Percentiles rank a stretch among this genome's conserved stretches.
phyloP scores from a whole-genome alignment of 768 basidiomycete genomes.

The Rhodotorula paludigena region DNA sequence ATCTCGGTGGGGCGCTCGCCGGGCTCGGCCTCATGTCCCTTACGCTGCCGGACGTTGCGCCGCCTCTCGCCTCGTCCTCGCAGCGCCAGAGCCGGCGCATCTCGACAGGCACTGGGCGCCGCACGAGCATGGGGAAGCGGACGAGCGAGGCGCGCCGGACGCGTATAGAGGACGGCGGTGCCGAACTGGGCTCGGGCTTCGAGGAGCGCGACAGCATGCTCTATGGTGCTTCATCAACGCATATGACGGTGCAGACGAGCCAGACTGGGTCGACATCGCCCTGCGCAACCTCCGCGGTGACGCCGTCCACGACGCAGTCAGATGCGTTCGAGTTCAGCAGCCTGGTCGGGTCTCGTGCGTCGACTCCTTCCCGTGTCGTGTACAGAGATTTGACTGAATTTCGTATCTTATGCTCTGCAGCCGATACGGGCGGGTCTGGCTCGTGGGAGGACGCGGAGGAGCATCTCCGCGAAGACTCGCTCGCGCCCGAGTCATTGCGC shows the following conservation, averaged over 20 bases:
- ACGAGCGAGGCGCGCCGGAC: neutral
- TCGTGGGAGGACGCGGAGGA: conserved; percentile 7
- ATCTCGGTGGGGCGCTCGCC: conserved; percentile 16
- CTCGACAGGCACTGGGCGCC: neutral
- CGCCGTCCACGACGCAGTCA: conserved; percentile 18
- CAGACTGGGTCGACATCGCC: conserved; percentile 9
- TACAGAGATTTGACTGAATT: no score
- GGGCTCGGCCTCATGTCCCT: conserved; percentile 15
- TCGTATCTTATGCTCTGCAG: neutral
- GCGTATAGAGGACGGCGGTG: neutral
- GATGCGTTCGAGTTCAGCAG: conserved; percentile 38
- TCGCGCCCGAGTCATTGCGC: neutral
- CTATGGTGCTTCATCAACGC: conserved; percentile 6
- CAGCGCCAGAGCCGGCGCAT: neutral
- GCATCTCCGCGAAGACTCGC: neutral
- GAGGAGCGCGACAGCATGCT: neutral
- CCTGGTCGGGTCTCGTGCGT: conserved; percentile 31
- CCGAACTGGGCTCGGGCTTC: no score
- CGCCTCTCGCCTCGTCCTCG: neutral
- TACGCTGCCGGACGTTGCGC: neutral
- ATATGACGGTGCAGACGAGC: conserved; percentile 21
- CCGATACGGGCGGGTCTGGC: conserved; percentile 6
- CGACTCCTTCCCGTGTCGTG: neutral
- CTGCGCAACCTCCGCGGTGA: neutral
- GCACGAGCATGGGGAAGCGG: neutral